Evolutionary conservation across 2,329 filamentous ascomycete genomes (phyloP).

Genomic region (Blumeriella jaapii): DNA sequence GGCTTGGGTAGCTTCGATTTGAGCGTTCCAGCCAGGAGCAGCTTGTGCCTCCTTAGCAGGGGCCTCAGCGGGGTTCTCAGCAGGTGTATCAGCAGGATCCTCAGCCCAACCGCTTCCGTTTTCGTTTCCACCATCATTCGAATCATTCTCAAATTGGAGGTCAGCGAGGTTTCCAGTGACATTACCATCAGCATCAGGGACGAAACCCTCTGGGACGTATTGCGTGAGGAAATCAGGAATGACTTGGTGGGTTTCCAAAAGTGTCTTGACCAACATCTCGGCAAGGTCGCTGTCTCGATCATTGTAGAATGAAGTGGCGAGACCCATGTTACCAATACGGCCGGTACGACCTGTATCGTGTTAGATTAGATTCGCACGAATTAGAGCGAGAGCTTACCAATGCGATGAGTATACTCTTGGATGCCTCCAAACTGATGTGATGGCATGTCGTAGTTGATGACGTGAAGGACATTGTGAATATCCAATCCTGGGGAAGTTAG

Average conservation of each 20-base stretch:
- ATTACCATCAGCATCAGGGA: constrained; percentile 22
- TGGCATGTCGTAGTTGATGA: constrained; percentile 90
- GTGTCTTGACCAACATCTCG: constrained; percentile 55
- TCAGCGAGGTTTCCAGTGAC: constrained; percentile 5
- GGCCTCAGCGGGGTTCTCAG: too few relatives aligned
- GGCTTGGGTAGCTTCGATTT: too few relatives aligned
- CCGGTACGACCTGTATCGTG: constrained; percentile 64
- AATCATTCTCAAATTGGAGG: constrained; percentile 21
- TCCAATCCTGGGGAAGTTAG: too few relatives aligned
- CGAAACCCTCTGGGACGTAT: constrained; percentile 45
- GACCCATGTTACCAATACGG: constrained; percentile 77
- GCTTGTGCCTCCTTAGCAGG: too few relatives aligned
- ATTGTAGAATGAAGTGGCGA: constrained; percentile 83
- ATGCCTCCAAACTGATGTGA: constrained; percentile 69
- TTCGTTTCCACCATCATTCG: constrained; percentile 10
- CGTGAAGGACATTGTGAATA: constrained; percentile 73
- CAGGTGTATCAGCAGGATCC: too few relatives aligned
- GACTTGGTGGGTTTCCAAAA: constrained; percentile 67
- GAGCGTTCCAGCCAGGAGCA: too few relatives aligned
- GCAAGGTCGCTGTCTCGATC: constrained; percentile 64
- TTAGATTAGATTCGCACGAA: constrained; percentile 7
- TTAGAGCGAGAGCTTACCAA: constrained; percentile 46
- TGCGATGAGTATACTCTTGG: constrained; percentile 86
- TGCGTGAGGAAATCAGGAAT: constrained; percentile 72
- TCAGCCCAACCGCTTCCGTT: too few relatives aligned